Conservation (phyloP, 768 basidiomycete genomes). For the button mushroom (Agaricus bisporus) region DNA sequence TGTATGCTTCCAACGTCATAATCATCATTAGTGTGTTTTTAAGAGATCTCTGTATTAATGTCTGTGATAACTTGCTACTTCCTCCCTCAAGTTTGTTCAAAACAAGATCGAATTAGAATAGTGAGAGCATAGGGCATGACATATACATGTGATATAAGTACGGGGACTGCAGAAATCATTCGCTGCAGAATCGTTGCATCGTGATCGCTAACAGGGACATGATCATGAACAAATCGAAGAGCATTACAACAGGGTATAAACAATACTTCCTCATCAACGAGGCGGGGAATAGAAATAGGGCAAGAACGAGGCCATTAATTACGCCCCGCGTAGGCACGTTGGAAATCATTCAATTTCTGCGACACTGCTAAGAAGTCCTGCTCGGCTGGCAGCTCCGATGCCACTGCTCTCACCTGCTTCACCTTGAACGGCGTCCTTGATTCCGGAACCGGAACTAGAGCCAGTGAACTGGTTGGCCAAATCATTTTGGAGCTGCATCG, state of each 20-base stretch:
- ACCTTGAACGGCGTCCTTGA: slow-evolving; percentile 20
- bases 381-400: slow-evolving; percentile 38
- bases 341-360: slow-evolving; percentile 20
- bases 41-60: too few species aligned
- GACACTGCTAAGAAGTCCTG: slow-evolving; percentile 47
- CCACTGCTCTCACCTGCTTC: slow-evolving; percentile 34
- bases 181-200: background rate
- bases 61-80: too few species aligned
- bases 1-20: too few species aligned
- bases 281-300: background rate
- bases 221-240: background rate
- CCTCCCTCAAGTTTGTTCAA: too few species aligned
- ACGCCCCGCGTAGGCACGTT: background rate
- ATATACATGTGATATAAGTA: too few species aligned
- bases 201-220: too few species aligned
- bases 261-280: background rate
- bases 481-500: slow-evolving; percentile 84
- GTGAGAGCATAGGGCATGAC: too few species aligned
- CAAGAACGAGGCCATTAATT: background rate
- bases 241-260: slow-evolving; percentile 1
- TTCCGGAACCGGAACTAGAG: slow-evolving; percentile 20
- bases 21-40: too few species aligned
- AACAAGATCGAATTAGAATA: too few species aligned
- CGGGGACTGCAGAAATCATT: background rate
- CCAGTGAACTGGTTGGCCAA: slow-evolving; percentile 44